Base-by-base conservation (phyloP, 2,329 filamentous ascomycete genomes). In the Fusarium domesticum region DNA sequence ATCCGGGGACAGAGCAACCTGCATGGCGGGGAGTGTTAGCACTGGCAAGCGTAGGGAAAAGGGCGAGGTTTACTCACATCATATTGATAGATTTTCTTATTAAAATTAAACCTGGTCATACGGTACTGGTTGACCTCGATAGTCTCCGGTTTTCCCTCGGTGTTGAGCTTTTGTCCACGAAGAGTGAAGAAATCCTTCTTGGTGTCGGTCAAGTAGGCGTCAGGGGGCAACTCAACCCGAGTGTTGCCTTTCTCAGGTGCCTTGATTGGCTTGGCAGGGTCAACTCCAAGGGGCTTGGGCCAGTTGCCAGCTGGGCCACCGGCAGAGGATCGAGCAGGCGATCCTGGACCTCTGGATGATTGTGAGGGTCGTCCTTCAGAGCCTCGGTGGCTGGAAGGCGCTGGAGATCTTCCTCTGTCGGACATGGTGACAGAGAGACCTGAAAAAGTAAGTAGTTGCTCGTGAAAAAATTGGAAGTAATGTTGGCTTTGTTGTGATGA, bases 101-200 rank as follows among this genome's bases (percentile, higher is more conserved):
- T 73, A 0, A 82, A 82, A 43, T 70, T 61, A 31, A 83, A 80
- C 8, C 71, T 67, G 0, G 64, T 67, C 42, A 96, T 83, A 0
- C 82, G 76, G 66, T 84, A 95, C 10, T 89, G 83, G 63, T 97
- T 97, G 30, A 95, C 69, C 0, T 74, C 65, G 1, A 89, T 56
- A 1, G 66, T 60, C 16, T 83, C 74, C 0, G 71, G 61, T 48
- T 76, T 78, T 2, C 83, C 84, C 6, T 72, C 70, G 0, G 67
- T 76, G 49, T 83, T 86, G 63, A 78, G 81, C 12, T 60, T 64
- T 16, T 62, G 64, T 0, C 57, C 60, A 1, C 68, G 62, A 20
- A 66, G 50, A 6, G 64, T 58, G 44, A 70, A 70, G 15, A 60
- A 32, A 17, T 64, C 63, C 55, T 68, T 68, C 32, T 61, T 53